Base-by-base conservation (phyloP, 2,329 filamentous ascomycete species). In the Dactylellina sp. region DNA sequence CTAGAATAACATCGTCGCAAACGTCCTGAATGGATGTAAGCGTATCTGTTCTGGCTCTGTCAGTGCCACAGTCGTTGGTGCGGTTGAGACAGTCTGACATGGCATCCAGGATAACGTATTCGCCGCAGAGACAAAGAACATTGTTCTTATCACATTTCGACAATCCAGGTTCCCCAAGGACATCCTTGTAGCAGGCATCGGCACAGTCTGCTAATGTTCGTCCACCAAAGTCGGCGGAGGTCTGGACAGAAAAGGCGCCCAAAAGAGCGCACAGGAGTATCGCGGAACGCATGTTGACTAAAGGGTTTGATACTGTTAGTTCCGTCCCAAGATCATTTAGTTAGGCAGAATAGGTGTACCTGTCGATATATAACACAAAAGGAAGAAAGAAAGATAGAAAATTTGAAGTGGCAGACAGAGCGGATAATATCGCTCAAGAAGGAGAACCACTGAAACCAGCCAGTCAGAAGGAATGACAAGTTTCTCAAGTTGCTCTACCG, bases 401-500 rank as follows among this genome's bases (percentile, higher is more conserved):
- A 16, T 37, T 44, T 52, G 40, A 60, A 37, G 44, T 60, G 53
- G 44, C 53, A 44, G 52, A 50, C 24, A 42, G 50, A 20, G 42
- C 62, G 47, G 53, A 49, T 65, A 66, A 57, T 57, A 71, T 60
- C 55, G 49, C 55, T 49, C 56, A 55, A 46, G 56, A 59, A 57
- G 46, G 55, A 61, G 39, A 66, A 62, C 55, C 39, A 42, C 70
- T 62, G 70, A 74, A 72, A 61, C 70, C 61, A 39, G 70, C 50
- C 70, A 74, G 70, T 56, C 61, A 39, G 60, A 72, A 61, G 40
- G 47, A 55, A 66, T 37, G 70, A 66, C 61, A 74, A 60, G 53
- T 47, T 56, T 56, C 70, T 44, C 49, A 66, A 61, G 55, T 66
- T 62, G 70, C 55, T 74, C 70, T 66, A 74, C 70, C 70, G 70